Evolutionary conservation across 192 early-diverging fungal species (phyloP).

Genomic region (Coemansia erecta): DNA sequence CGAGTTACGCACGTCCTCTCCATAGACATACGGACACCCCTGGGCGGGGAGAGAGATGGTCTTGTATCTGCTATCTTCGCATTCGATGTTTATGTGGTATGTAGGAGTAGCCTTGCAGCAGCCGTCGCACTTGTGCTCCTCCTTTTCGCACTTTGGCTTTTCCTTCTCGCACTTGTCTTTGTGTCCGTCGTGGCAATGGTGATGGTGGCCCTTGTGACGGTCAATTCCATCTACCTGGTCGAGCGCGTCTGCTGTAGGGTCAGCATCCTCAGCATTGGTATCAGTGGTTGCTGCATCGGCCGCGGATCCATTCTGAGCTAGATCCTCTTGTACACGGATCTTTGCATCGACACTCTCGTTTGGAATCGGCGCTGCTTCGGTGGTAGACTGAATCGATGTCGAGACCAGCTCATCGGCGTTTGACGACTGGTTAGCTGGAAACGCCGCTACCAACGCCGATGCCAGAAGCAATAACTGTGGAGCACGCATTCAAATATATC

Average conservation of each 20-base stretch:
- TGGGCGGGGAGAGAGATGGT: conserved; percentile 45
- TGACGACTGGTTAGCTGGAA: background rate
- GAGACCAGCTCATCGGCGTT: background rate
- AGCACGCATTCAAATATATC: background rate
- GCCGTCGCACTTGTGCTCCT: conserved; percentile 12
- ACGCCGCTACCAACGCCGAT: background rate
- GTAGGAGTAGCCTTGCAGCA: conserved; percentile 26
- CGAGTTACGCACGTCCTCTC: conserved; percentile 19
- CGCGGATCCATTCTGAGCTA: background rate
- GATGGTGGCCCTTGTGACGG: conserved; percentile 1
- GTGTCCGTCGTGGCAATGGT: background rate
- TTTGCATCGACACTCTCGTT: background rate
- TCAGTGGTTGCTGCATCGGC: background rate
- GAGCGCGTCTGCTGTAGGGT: background rate
- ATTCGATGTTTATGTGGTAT: conserved; percentile 34
- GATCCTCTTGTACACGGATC: background rate
- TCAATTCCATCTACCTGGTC: background rate
- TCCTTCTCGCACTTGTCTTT: conserved; percentile 1
- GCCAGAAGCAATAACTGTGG: conserved; percentile 5
- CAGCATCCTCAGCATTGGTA: background rate
- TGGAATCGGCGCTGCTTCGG: background rate
- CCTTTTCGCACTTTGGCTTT: conserved; percentile 2
- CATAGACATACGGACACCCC: conserved; percentile 31
- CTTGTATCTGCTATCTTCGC: conserved; percentile 28
- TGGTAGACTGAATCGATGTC: background rate